phyloP scores from a whole-genome alignment of 805 yeast species.

The Metschnikowia noctiluminum region DNA sequence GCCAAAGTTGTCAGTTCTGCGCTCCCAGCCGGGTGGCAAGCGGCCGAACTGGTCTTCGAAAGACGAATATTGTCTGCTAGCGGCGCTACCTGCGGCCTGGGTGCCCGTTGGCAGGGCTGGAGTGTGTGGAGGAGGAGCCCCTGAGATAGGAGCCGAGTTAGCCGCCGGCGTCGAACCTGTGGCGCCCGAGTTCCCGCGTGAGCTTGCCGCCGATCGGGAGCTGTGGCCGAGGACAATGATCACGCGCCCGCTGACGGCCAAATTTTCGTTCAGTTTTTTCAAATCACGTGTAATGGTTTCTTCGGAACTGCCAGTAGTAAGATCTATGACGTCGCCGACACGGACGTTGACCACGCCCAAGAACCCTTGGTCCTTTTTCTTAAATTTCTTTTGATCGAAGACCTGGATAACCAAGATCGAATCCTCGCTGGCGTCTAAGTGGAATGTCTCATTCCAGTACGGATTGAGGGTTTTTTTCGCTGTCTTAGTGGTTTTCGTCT shows the following conservation, averaged over 20 bases:
- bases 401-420: conserved; percentile 89
- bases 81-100: conserved; percentile 8
- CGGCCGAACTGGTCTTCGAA: conserved; percentile 97
- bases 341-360: conserved; percentile 92
- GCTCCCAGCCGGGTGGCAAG: conserved; percentile 98
- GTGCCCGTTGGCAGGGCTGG: conserved; percentile 8
- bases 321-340: conserved; percentile 83
- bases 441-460: conserved; percentile 93
- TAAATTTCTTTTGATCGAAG: conserved; percentile 95
- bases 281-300: conserved; percentile 92
- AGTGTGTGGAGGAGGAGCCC: conserved; percentile 17
- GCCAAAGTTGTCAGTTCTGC: conserved; percentile 96
- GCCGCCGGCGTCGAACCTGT: conserved; percentile 21
- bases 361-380: conserved; percentile 97
- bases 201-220: conserved; percentile 9
- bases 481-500: conserved; percentile 91
- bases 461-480: conserved; percentile 94
- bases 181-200: conserved; percentile 15
- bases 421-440: conserved; percentile 72
- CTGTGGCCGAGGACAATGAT: conserved; percentile 68
- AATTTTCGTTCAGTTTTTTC: conserved; percentile 85
- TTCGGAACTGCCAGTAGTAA: conserved; percentile 48
- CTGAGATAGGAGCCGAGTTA: neutral
- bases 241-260: conserved; percentile 90
- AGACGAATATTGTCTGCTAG: conserved; percentile 73